Evolutionary conservation across 768 basidiomycete genomes (phyloP).

Genomic region (Lyophyllum semitale): DNA sequence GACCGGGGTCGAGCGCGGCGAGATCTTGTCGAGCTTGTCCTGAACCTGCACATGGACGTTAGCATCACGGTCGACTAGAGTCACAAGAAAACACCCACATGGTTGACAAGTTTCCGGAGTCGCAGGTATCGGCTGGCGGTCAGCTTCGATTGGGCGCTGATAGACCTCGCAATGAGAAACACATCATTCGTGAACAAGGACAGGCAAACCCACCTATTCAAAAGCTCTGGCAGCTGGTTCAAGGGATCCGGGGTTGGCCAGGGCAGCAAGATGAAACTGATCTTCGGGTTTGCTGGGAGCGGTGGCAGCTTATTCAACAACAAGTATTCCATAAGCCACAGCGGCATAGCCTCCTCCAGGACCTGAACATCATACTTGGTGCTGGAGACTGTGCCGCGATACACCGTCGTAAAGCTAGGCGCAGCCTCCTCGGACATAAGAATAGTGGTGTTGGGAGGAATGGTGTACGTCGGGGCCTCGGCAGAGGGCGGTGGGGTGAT

Average conservation of each 20-base stretch:
- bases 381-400: conserved; percentile 69
- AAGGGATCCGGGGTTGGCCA: conserved; percentile 60
- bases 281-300: conserved; percentile 60
- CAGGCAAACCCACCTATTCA: conserved; percentile 73
- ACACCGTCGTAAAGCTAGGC: conserved; percentile 75
- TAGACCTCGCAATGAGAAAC: conserved; percentile 6
- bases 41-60: conserved; percentile 56
- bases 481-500: conserved; percentile 65
- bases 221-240: conserved; percentile 73
- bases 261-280: conserved; percentile 89
- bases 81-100: conserved; percentile 50
- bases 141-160: conserved; percentile 76
- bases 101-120: conserved; percentile 78
- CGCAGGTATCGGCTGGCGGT: conserved; percentile 87
- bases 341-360: conserved; percentile 79
- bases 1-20: conserved; percentile 16
- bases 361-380: conserved; percentile 38
- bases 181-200: neutral
- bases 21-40: conserved; percentile 70
- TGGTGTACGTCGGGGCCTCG: conserved; percentile 70
- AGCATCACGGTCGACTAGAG: neutral
- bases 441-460: conserved; percentile 63
- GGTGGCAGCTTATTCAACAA: conserved; percentile 63
- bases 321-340: conserved; percentile 89
- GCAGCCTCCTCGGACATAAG: conserved; percentile 82